phyloP scores from a whole-genome alignment of 73 alveolate species.

The Tetrahymena malaccensis region DNA sequence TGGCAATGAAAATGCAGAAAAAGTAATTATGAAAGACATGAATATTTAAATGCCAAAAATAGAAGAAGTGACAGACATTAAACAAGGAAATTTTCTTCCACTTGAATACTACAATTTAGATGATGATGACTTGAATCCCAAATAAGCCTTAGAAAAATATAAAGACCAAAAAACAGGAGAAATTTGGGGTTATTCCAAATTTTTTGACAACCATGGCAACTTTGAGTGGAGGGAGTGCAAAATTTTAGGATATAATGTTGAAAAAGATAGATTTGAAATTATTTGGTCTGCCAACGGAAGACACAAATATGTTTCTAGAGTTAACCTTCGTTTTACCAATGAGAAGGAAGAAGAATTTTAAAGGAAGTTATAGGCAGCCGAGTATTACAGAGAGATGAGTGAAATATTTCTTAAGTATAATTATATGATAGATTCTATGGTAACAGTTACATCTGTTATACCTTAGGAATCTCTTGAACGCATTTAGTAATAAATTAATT shows the following conservation, averaged over 20 bases:
- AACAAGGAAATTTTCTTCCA: neutral
- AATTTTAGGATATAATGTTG: neutral
- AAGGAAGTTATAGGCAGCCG: constrained; percentile 18
- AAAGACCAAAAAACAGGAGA: neutral
- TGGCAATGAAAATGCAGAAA: neutral
- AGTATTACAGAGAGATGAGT: constrained; percentile 24
- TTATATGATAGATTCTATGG: constrained; percentile 42
- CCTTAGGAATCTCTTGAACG: neutral
- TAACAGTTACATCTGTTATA: neutral
- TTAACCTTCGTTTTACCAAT: constrained; percentile 14
- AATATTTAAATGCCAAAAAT: neutral
- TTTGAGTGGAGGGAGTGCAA: constrained; percentile 31
- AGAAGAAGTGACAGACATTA: neutral
- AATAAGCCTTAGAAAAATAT: neutral
- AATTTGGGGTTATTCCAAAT: constrained; percentile 23
- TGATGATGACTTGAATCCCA: neutral
- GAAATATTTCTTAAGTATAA: constrained; percentile 36
- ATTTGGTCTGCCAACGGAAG: constrained; percentile 1
- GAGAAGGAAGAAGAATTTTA: constrained; percentile 28
- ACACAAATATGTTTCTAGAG: constrained; percentile 25
- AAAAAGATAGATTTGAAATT: constrained; percentile 26
- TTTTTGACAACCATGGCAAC: constrained; percentile 35
- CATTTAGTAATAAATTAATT: neutral
- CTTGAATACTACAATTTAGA: neutral
- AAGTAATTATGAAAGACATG: neutral